A percentile compares a stretch with the other conserved stretches of the same genome.
phyloP scores from a whole-genome alignment of 352 stramenopile species.

The Pythium diclinum region DNA sequence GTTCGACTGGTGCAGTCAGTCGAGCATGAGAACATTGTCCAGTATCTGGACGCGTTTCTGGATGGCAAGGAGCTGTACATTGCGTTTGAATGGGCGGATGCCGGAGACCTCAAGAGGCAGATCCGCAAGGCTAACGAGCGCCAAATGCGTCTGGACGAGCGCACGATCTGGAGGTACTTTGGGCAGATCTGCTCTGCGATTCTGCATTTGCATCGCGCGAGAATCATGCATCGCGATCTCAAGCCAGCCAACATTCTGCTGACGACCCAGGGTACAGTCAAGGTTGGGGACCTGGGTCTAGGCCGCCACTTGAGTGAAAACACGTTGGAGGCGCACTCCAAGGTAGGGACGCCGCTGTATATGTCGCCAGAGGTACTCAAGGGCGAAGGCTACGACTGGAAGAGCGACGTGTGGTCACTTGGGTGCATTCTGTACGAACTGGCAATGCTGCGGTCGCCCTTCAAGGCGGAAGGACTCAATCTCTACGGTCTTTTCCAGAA shows the following conservation, averaged over 20 bases:
- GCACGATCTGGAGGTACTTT: constrained; percentile 94
- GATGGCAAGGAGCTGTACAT: constrained; percentile 91
- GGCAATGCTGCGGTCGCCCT: constrained; percentile 91
- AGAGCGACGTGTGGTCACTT: constrained; percentile 94
- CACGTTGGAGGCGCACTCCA: constrained; percentile 82
- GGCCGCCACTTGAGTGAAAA: constrained; percentile 77
- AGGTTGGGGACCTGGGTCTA: constrained; percentile 84
- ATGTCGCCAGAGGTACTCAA: constrained; percentile 94
- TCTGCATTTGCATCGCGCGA: constrained; percentile 80
- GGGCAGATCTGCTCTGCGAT: constrained; percentile 85
- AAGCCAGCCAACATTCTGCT: constrained; percentile 95
- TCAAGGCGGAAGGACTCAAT: constrained; percentile 91
- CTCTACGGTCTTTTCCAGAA: constrained; percentile 92
- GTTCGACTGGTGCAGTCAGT: constrained; percentile 89
- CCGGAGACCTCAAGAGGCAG: constrained; percentile 92
- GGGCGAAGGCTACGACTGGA: constrained; percentile 93
- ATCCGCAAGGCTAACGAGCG: constrained; percentile 89
- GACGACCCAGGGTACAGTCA: constrained; percentile 87
- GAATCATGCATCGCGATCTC: constrained; percentile 93
- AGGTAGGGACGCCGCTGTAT: constrained; percentile 93
- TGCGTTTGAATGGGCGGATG: constrained; percentile 93
- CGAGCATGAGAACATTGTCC: constrained; percentile 89
- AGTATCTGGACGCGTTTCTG: constrained; percentile 92
- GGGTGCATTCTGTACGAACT: constrained; percentile 96
- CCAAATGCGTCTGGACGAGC: constrained; percentile 84